Evolutionary conservation across 1,139 yeast species (phyloP).

Genomic region (Kodamaea alishanica): DNA sequence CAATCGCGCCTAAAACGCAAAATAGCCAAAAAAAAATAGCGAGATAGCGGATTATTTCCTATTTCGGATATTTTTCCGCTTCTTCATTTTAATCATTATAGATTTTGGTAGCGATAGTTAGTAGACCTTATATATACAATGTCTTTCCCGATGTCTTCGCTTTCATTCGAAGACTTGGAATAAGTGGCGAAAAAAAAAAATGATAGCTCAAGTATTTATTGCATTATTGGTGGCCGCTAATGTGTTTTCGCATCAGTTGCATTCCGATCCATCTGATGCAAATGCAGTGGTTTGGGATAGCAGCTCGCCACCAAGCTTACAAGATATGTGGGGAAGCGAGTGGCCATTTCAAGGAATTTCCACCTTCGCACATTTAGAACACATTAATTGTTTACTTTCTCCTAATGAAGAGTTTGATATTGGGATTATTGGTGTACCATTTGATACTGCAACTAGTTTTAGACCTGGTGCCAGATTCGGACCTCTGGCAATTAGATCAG

Average conservation of each 20-base stretch:
- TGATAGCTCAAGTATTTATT: too few relatives aligned
- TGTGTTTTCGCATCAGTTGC: slow-evolving; percentile 1
- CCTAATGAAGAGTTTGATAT: slow-evolving; percentile 52
- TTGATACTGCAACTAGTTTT: slow-evolving; percentile 72
- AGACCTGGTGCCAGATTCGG: slow-evolving; percentile 81
- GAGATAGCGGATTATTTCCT: too few relatives aligned
- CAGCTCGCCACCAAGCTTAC: slow-evolving; percentile 29
- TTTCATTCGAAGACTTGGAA: too few relatives aligned
- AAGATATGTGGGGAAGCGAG: slow-evolving; percentile 57
- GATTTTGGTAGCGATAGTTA: too few relatives aligned
- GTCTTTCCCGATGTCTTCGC: too few relatives aligned
- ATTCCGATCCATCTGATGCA: slow-evolving; percentile 3
- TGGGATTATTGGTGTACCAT: slow-evolving; percentile 72
- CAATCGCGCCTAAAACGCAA: too few relatives aligned
- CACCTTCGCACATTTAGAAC: slow-evolving; percentile 70
- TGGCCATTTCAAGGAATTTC: slow-evolving; percentile 71
- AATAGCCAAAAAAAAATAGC: too few relatives aligned
- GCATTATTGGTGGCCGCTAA: background rate
- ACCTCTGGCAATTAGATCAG: slow-evolving; percentile 69
- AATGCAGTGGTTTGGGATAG: slow-evolving; percentile 1
- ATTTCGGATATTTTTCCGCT: too few relatives aligned
- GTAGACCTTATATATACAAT: too few relatives aligned
- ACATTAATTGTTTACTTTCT: slow-evolving; percentile 52
- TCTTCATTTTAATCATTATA: too few relatives aligned
- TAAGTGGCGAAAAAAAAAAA: too few relatives aligned